Evolutionary conservation across 768 basidiomycete genomes (phyloP).

Genomic region (Amanita subjunquillea): DNA sequence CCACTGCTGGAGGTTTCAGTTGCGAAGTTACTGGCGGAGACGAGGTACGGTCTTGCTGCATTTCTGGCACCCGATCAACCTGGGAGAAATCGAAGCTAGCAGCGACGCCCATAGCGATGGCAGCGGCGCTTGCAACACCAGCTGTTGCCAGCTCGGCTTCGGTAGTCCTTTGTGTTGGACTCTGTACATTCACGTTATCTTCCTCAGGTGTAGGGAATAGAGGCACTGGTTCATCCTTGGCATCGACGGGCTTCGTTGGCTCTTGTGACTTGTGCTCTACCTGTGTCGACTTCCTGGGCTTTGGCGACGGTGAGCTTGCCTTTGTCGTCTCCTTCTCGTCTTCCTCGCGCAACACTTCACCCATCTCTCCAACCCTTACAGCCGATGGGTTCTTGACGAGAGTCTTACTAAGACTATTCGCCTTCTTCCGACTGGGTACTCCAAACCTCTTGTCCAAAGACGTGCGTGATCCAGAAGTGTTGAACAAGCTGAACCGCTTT

Average conservation of each 20-base stretch:
- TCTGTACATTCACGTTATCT: neutral
- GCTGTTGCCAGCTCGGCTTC: neutral
- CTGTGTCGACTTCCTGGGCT: slow-evolving; percentile 9
- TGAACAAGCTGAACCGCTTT: slow-evolving; percentile 61
- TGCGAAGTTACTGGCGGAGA: neutral
- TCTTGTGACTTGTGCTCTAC: slow-evolving; percentile 9
- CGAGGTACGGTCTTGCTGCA: neutral
- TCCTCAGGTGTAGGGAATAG: neutral
- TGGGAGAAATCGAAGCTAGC: neutral
- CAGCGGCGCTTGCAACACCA: neutral
- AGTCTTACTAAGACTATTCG: slow-evolving; percentile 10
- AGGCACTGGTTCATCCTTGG: neutral
- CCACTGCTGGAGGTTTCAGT: neutral
- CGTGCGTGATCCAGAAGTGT: slow-evolving; percentile 21
- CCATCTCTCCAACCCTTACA: slow-evolving; percentile 54
- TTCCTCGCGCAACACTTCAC: slow-evolving; percentile 55
- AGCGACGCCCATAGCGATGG: neutral
- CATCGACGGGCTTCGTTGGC: slow-evolving; percentile 1
- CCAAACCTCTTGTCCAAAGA: slow-evolving; percentile 18
- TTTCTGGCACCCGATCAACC: neutral
- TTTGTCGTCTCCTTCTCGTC: slow-evolving; percentile 20
- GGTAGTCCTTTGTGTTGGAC: neutral
- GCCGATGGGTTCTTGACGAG: slow-evolving; percentile 26
- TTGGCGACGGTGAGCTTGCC: slow-evolving; percentile 10
- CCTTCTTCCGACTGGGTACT: slow-evolving; percentile 9